These are phyloP conservation scores for Cladosporium sp. DNA, from an alignment of 2,329 filamentous ascomycete genomes.

Conservation along the genomic window DNA sequence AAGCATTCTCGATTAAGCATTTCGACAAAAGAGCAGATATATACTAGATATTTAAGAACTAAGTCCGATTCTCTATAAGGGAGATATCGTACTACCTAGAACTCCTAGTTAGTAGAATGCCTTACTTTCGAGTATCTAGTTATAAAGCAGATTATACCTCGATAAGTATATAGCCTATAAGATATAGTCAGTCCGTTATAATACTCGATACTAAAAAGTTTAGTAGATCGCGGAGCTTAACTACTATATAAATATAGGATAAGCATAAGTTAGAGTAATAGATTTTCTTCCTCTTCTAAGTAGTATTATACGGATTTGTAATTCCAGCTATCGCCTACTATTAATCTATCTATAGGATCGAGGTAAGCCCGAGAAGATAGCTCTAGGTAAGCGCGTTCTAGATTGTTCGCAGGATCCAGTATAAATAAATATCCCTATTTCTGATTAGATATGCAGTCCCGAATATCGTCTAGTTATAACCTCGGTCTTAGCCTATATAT, in stretches of 20 bases:
- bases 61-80: neutral
- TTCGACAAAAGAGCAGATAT: neutral
- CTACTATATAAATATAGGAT: neutral
- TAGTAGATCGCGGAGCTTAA: neutral
- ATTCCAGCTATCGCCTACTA: neutral
- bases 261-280: neutral
- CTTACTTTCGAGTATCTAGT: neutral
- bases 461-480: neutral
- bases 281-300: neutral
- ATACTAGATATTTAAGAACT: neutral
- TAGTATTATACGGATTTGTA: neutral
- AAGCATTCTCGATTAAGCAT: neutral
- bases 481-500: constrained; percentile 2
- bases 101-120: constrained; percentile 8
- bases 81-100: constrained; percentile 11
- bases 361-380: neutral
- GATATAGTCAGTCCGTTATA: neutral
- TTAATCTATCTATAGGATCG: neutral
- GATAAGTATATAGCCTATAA: neutral
- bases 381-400: neutral
- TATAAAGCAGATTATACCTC: neutral
- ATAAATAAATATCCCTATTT: constrained; percentile 11
- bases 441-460: constrained; percentile 3
- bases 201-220: neutral
- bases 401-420: constrained; percentile 8